Evolutionary conservation across 108 stramenopile species (phyloP).

Genomic region (Skeletonema marinoi): DNA sequence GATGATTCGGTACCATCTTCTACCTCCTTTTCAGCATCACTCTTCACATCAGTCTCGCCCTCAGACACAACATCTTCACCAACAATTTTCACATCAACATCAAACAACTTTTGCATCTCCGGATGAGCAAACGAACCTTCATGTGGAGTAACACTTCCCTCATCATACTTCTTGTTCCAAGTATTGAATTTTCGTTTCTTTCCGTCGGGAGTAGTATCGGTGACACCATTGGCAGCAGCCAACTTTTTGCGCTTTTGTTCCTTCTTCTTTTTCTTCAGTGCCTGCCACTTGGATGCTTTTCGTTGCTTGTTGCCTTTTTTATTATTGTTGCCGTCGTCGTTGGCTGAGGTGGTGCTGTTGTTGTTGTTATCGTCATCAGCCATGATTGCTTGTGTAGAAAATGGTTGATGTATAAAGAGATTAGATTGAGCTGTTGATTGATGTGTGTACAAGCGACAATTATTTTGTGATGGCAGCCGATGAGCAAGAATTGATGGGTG

Average conservation of each 20-base stretch:
- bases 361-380: background rate
- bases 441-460: background rate
- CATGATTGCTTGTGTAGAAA: background rate
- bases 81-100: conserved; percentile 40
- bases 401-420: background rate
- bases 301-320: background rate
- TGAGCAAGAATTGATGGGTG: background rate
- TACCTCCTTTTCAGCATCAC: background rate
- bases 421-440: background rate
- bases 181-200: background rate
- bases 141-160: conserved; percentile 39
- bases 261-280: conserved; percentile 11
- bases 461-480: background rate
- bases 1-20: background rate
- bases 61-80: background rate
- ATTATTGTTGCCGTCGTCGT: background rate
- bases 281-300: background rate
- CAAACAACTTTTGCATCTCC: conserved; percentile 55
- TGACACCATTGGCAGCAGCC: background rate
- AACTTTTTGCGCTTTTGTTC: conserved; percentile 9
- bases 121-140: conserved; percentile 74
- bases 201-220: background rate
- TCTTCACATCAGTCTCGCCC: background rate
- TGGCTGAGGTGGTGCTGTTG: background rate
- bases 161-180: conserved; percentile 14